A percentile compares a stretch with the other conserved stretches of the same genome.
phyloP scores from a whole-genome alignment of 768 basidiomycete species.

The Suillus americanus region DNA sequence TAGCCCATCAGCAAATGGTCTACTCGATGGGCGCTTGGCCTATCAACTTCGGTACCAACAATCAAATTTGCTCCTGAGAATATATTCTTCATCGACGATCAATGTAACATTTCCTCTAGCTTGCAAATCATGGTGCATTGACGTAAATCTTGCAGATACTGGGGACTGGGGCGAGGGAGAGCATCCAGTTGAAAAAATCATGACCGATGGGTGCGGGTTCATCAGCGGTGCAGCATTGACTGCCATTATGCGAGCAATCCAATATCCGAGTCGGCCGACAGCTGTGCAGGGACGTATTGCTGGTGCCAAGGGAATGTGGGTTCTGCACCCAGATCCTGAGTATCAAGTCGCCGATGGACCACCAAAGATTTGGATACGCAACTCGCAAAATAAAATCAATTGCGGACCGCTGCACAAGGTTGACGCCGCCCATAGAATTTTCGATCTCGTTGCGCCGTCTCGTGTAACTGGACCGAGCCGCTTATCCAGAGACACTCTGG shows the following conservation, averaged over 20 bases:
- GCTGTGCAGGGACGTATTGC: constrained; percentile 63
- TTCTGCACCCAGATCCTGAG: constrained; percentile 48
- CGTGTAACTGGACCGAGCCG: constrained; percentile 39
- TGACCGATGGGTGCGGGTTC: constrained; percentile 72
- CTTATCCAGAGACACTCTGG: constrained; percentile 55
- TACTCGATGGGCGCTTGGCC: constrained; percentile 59
- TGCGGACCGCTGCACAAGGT: constrained; percentile 25
- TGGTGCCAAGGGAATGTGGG: constrained; percentile 63
- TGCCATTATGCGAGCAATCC: constrained; percentile 38
- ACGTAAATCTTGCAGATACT: background rate
- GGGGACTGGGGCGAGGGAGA: constrained; percentile 30
- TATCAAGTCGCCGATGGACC: constrained; percentile 30
- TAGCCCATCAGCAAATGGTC: constrained; percentile 70
- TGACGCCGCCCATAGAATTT: constrained; percentile 50
- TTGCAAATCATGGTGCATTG: background rate
- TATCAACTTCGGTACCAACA: constrained; percentile 67
- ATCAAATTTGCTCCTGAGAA: constrained; percentile 49
- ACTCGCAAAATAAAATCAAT: constrained; percentile 60
- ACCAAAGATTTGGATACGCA: constrained; percentile 62
- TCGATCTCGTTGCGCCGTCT: constrained; percentile 59
- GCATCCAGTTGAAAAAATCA: constrained; percentile 47
- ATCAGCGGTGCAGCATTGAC: constrained; percentile 57
- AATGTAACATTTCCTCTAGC: constrained; percentile 36
- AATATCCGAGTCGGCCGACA: constrained; percentile 38
- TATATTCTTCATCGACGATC: constrained; percentile 53